Conservation (phyloP, 2,329 filamentous ascomycete species). For the Penicillium decumbens region DNA sequence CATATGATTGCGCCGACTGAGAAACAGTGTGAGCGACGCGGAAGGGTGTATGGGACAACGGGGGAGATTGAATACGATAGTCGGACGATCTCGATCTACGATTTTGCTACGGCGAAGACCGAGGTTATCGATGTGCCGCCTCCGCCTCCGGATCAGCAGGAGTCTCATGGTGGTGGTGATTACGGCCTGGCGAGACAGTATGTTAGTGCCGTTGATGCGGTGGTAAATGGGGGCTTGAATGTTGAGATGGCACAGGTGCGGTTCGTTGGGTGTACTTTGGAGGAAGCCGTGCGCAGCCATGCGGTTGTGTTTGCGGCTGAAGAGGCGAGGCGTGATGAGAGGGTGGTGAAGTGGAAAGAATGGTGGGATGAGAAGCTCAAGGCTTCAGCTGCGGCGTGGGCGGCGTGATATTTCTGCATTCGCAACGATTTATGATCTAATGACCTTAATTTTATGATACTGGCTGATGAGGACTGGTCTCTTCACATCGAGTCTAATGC, state of each 20-base stretch:
- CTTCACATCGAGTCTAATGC: background rate
- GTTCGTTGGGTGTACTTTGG: constrained; percentile 74
- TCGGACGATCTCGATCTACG: constrained; percentile 66
- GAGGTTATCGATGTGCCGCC: constrained; percentile 58
- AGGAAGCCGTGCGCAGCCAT: constrained; percentile 85
- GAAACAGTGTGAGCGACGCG: constrained; percentile 79
- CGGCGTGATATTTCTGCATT: background rate
- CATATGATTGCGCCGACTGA: constrained; percentile 93
- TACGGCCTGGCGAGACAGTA: constrained; percentile 77
- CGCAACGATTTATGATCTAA: constrained; percentile 1
- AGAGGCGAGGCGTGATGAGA: constrained; percentile 66
- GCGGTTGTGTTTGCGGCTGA: constrained; percentile 92
- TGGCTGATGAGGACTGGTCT: background rate
- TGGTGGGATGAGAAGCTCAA: constrained; percentile 66
- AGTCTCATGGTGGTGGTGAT: constrained; percentile 70
- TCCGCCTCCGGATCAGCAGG: constrained; percentile 53
- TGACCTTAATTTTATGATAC: constrained; percentile 1
- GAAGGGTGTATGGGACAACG: constrained; percentile 75
- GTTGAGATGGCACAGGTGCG: constrained; percentile 68
- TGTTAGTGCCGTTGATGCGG: constrained; percentile 71
- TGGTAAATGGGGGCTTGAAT: constrained; percentile 64
- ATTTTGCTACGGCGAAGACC: constrained; percentile 58
- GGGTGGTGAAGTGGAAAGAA: constrained; percentile 66
- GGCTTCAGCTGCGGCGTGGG: constrained; percentile 9
- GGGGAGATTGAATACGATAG: constrained; percentile 88